Evolutionary conservation across 176 grass and related monocot species (phyloP).

Genomic region (Poa annua): DNA sequence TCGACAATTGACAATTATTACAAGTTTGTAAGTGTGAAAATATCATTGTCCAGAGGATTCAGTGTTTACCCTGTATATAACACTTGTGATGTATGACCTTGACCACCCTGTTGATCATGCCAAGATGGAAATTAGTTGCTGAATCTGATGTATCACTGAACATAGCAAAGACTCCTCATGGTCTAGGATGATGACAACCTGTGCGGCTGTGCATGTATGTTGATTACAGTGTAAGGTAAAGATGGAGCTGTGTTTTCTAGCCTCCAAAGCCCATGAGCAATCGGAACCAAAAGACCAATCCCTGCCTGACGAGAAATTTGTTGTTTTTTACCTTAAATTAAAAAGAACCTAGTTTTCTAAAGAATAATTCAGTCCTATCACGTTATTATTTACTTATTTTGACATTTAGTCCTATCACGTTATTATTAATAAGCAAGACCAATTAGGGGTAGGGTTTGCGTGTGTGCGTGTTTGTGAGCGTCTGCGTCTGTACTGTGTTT

Average conservation of each 20-base stretch:
- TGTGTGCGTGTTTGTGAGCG: too few relatives aligned
- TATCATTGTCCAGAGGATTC: neutral
- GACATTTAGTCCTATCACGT: too few relatives aligned
- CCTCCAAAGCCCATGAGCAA: too few relatives aligned
- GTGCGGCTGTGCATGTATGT: neutral
- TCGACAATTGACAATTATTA: neutral
- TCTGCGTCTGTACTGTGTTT: too few relatives aligned
- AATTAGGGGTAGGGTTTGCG: too few relatives aligned
- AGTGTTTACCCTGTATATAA: constrained; percentile 16
- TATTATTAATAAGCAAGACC: too few relatives aligned
- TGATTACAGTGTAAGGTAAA: neutral
- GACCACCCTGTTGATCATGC: neutral
- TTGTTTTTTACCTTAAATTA: too few relatives aligned
- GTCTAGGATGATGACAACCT: neutral
- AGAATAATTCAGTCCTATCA: too few relatives aligned
- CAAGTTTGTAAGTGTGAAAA: constrained; percentile 7
- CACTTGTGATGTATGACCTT: constrained; percentile 24
- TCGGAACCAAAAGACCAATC: neutral
- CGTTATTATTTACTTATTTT: too few relatives aligned
- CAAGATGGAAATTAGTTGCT: neutral
- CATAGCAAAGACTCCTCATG: neutral
- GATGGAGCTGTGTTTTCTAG: neutral
- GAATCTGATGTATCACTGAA: neutral
- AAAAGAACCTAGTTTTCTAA: too few relatives aligned
- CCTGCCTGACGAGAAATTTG: too few relatives aligned